Evolutionary conservation across 2,329 filamentous ascomycete species (phyloP).

Genomic region (Stachybotrys echinatus): DNA sequence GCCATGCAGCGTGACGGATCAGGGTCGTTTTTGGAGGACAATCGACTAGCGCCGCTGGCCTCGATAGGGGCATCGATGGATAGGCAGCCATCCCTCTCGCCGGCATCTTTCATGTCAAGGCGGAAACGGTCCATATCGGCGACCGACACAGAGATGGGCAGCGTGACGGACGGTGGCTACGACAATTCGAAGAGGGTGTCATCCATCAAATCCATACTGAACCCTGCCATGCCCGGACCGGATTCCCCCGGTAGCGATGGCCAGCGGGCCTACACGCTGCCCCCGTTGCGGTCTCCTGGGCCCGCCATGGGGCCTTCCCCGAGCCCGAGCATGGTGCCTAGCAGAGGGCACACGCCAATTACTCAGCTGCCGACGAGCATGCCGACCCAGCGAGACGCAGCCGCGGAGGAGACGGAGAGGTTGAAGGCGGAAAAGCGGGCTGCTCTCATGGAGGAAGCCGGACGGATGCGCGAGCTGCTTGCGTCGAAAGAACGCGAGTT

Average conservation of each 20-base stretch:
- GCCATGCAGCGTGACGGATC: slow-evolving; percentile 26
- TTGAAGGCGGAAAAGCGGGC: slow-evolving; percentile 58
- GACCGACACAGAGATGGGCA: slow-evolving; percentile 44
- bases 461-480: slow-evolving; percentile 68
- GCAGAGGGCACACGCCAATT: slow-evolving; percentile 9
- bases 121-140: slow-evolving; percentile 66
- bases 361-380: neutral
- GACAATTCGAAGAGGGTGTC: slow-evolving; percentile 59
- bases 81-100: slow-evolving; percentile 53
- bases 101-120: slow-evolving; percentile 53
- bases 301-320: slow-evolving; percentile 33
- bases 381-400: slow-evolving; percentile 8
- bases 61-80: slow-evolving; percentile 40
- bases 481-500: slow-evolving; percentile 71
- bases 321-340: slow-evolving; percentile 34
- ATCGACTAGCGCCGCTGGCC: slow-evolving; percentile 51
- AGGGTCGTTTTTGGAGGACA: slow-evolving; percentile 47
- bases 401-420: slow-evolving; percentile 40
- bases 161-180: slow-evolving; percentile 29
- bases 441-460: slow-evolving; percentile 66
- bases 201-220: slow-evolving; percentile 72
- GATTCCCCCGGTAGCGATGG: slow-evolving; percentile 24
- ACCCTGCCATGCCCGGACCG: slow-evolving; percentile 36
- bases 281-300: slow-evolving; percentile 37
- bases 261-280: slow-evolving; percentile 32